phyloP scores from a whole-genome alignment of 1,284 basidiomycete genomes.

The Ceratobasidium sp. region DNA sequence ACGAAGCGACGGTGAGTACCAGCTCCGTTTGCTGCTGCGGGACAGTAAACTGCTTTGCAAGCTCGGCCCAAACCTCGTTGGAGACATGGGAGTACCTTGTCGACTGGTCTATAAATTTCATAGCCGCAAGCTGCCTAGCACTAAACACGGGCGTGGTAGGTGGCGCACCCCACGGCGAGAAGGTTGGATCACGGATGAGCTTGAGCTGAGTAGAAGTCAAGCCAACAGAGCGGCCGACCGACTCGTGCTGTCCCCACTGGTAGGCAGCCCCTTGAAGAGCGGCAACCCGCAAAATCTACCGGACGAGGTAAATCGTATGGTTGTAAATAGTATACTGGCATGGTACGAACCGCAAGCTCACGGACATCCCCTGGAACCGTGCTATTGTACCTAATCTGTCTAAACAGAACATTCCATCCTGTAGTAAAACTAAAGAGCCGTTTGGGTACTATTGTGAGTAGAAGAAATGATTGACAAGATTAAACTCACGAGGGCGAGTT shows the following conservation, averaged over 20 bases:
- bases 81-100: slow-evolving; percentile 35
- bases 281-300: slow-evolving; percentile 36
- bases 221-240: slow-evolving; percentile 40
- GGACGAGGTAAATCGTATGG: neutral
- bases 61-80: slow-evolving; percentile 30
- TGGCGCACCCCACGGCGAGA: slow-evolving; percentile 20
- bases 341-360: slow-evolving; percentile 38
- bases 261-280: slow-evolving; percentile 44
- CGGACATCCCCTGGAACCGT: slow-evolving; percentile 42
- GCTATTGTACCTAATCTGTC: slow-evolving; percentile 36
- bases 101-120: slow-evolving; percentile 41
- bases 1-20: slow-evolving; percentile 27
- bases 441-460: neutral
- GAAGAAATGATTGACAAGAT: neutral
- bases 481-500: slow-evolving; percentile 28
- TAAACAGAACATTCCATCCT: slow-evolving; percentile 38
- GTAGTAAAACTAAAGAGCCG: slow-evolving; percentile 4
- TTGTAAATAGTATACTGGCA: neutral
- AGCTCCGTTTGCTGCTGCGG: slow-evolving; percentile 35
- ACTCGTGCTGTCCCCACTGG: slow-evolving; percentile 43
- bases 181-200: slow-evolving; percentile 38
- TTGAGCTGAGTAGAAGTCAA: slow-evolving; percentile 43
- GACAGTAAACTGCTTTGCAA: slow-evolving; percentile 12
- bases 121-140: slow-evolving; percentile 31
- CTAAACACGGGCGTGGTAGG: slow-evolving; percentile 12